Base-by-base conservation (phyloP, 495 filamentous ascomycete species). In the Xylaria bambusicola region DNA sequence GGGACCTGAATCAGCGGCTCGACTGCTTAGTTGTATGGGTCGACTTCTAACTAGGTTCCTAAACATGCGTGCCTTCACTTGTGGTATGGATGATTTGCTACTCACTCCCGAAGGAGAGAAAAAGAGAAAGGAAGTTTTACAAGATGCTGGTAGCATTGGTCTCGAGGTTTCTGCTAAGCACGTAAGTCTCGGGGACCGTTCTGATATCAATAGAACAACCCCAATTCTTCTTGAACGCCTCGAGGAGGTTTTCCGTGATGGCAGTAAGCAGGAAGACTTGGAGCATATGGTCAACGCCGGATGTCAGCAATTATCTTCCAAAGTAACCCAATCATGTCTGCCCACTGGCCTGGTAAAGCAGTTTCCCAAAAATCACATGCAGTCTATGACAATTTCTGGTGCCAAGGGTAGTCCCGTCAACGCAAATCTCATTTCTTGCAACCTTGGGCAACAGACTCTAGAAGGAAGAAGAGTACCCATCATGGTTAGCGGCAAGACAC, bases 301-400 rank as follows among this genome's bases (percentile, higher is more conserved):
- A 51, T 88, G 86, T 48, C 77, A 80, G 9, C 74, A 82, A 18
- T 80, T 98, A 7, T 96, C 94, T 3, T 88, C 88, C 0, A 84
- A 86, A 2, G 85, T 98, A 50, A 96, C 91, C 6, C 77, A 75
- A 27, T 79, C 80, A 12, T 97, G 92, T 75, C 80, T 98, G 40
- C 95, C 94, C 1, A 66, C 67, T 8, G 92, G 91, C 33, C 84
- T 99, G 35, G 85, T 86, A 56, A 99, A 99, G 74, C 85, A 85
- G 20, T 98, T 98, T 75, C 95, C 95, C 0, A 88, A 87, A 68
- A 99, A 99, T 63, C 95, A 98, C 71, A 98, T 99, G 92, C 95
- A 98, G 80, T 84, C 88, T 60, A 99, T 99, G 95, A 99, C 95
- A 9, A 86, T 87, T 2, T 96, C 95, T 24, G 95, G 95, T 66